phyloP scores from a whole-genome alignment of 2,329 filamentous ascomycete genomes.

The Neofusicoccum sp. region DNA sequence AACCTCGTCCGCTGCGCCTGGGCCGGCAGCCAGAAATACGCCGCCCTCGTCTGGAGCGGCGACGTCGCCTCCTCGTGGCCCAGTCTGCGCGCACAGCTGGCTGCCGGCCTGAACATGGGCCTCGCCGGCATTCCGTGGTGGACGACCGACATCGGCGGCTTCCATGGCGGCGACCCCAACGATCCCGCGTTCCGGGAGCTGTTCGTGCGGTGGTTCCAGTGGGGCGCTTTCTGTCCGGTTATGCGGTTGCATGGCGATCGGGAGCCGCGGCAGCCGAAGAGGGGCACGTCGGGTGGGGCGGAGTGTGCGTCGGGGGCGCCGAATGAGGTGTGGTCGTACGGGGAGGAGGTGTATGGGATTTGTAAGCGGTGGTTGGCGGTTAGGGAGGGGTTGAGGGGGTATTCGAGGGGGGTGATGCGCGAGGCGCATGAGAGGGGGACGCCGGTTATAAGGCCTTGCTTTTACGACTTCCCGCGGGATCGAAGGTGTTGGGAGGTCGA shows the following conservation, averaged over 20 bases:
- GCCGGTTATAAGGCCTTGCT: constrained; percentile 62
- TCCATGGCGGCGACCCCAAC: constrained; percentile 62
- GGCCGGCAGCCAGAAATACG: constrained; percentile 62
- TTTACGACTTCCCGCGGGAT: constrained; percentile 63
- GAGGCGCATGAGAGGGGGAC: constrained; percentile 59
- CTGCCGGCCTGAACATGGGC: constrained; percentile 65
- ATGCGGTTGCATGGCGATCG: constrained; percentile 67
- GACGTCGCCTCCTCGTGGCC: constrained; percentile 65
- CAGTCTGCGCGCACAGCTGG: constrained; percentile 58
- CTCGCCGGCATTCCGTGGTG: constrained; percentile 65
- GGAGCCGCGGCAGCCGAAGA: constrained; percentile 54
- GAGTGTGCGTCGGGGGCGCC: constrained; percentile 48
- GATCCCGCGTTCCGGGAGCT: constrained; percentile 60
- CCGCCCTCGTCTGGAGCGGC: constrained; percentile 65
- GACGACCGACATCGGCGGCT: constrained; percentile 70
- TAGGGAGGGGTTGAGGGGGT: constrained; percentile 58
- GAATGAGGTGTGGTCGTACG: constrained; percentile 68
- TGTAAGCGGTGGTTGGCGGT: constrained; percentile 59
- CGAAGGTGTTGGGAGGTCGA: constrained; percentile 55
- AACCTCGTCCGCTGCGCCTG: constrained; percentile 59
- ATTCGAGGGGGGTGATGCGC: constrained; percentile 58
- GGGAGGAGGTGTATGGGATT: constrained; percentile 58
- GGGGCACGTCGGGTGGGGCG: constrained; percentile 35
- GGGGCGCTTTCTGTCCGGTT: constrained; percentile 65
- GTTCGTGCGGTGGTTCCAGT: constrained; percentile 68